Evolutionary conservation across 2,329 filamentous ascomycete genomes (phyloP).

Genomic region (Ustilaginoidea virens): DNA sequence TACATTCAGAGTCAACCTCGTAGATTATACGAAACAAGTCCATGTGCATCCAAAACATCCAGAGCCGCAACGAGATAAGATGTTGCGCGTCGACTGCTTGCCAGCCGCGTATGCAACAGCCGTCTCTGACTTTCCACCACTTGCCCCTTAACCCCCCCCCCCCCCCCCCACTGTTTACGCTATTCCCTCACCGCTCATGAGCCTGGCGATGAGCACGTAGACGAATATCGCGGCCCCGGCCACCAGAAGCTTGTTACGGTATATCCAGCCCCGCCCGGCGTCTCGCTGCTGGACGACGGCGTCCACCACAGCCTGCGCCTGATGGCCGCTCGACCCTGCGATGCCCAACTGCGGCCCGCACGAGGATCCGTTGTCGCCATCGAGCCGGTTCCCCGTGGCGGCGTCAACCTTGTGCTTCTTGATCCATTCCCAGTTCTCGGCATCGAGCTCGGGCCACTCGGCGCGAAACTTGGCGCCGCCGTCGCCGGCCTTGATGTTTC

Average conservation of each 20-base stretch:
- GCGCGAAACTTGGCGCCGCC: slow-evolving; percentile 77
- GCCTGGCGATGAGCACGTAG: slow-evolving; percentile 68
- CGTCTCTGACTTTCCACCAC: neutral
- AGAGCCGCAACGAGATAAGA: no score
- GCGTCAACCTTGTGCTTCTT: slow-evolving; percentile 65
- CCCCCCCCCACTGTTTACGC: slow-evolving; percentile 5
- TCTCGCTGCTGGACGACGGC: slow-evolving; percentile 61
- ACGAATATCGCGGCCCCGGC: slow-evolving; percentile 55
- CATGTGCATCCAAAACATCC: no score
- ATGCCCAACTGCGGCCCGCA: slow-evolving; percentile 43
- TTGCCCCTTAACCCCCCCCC: neutral
- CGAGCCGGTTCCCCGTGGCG: slow-evolving; percentile 48
- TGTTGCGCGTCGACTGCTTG: no score
- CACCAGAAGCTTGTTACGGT: slow-evolving; percentile 63
- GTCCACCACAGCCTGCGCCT: slow-evolving; percentile 60
- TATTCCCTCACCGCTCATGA: slow-evolving; percentile 39
- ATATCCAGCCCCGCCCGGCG: slow-evolving; percentile 69
- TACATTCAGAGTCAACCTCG: no score
- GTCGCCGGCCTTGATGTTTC: slow-evolving; percentile 82
- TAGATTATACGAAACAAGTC: no score
- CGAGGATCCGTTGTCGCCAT: slow-evolving; percentile 32
- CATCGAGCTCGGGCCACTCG: slow-evolving; percentile 82
- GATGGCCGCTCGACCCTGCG: slow-evolving; percentile 41
- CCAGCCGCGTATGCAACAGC: no score
- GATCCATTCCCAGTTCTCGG: slow-evolving; percentile 89